These are phyloP conservation scores for Heterobasidion occidentale DNA, from an alignment of 1,284 basidiomycete genomes.

Conservation along the genomic window DNA sequence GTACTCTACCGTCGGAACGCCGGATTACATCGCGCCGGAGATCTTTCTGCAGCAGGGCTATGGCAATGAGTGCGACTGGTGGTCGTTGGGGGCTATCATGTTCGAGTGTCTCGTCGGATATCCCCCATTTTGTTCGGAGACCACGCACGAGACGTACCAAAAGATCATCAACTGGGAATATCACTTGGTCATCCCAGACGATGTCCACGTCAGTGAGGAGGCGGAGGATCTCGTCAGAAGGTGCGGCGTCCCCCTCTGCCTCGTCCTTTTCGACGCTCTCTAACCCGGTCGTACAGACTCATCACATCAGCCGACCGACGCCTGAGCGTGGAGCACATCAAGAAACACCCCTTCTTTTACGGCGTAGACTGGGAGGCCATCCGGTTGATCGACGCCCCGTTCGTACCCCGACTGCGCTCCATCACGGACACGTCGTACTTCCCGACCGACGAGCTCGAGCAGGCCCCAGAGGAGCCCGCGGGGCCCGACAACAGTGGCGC, in stretches of 20 bases:
- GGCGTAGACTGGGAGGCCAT: constrained; percentile 93
- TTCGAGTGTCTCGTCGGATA: constrained; percentile 98
- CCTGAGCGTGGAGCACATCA: constrained; percentile 82
- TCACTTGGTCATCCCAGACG: constrained; percentile 92
- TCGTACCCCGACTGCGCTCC: constrained; percentile 88
- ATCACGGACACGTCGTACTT: constrained; percentile 96
- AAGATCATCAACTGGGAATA: constrained; percentile 96
- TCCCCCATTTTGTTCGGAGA: constrained; percentile 97
- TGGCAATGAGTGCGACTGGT: constrained; percentile 98
- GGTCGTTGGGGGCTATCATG: constrained; percentile 96
- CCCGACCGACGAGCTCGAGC: constrained; percentile 92
- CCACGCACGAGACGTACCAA: constrained; percentile 96
- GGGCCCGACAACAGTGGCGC: constrained; percentile 64
- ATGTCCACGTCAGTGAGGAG: constrained; percentile 90
- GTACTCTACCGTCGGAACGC: constrained; percentile 97
- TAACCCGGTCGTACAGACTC: constrained; percentile 39
- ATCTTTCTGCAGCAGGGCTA: constrained; percentile 98
- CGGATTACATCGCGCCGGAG: constrained; percentile 98
- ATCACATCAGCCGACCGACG: constrained; percentile 82
- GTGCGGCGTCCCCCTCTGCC: constrained; percentile 29
- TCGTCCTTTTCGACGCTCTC: not conserved
- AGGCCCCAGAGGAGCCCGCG: constrained; percentile 70
- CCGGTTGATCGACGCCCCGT: constrained; percentile 91
- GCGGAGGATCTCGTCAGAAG: constrained; percentile 87
- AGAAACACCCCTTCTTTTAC: constrained; percentile 92